Conservation (phyloP, 345 rosid species). For the Euphorbia peplus region DNA sequence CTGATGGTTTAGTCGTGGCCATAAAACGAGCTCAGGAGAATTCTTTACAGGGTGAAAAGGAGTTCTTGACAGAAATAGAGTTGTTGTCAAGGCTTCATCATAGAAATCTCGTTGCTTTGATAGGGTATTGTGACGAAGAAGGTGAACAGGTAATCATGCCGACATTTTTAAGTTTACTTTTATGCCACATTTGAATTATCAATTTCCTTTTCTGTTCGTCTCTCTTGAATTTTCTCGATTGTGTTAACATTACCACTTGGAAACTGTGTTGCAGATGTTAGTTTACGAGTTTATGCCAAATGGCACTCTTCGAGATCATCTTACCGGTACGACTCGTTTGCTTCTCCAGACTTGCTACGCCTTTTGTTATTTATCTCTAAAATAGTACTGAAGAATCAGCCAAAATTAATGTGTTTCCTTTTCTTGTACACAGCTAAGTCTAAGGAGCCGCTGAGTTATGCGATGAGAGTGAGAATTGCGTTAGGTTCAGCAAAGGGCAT, state of each 20-base stretch:
- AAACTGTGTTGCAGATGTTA: constrained; percentile 63
- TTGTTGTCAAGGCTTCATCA: constrained; percentile 89
- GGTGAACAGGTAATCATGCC: constrained; percentile 69
- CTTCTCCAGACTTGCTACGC: background rate
- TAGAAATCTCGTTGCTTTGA: constrained; percentile 83
- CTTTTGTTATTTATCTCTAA: background rate
- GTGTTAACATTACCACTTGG: constrained; percentile 8
- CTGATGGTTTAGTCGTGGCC: constrained; percentile 73
- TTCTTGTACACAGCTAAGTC: constrained; percentile 41
- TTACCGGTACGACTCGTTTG: constrained; percentile 55
- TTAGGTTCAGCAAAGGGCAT: constrained; percentile 85
- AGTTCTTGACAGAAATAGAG: constrained; percentile 90
- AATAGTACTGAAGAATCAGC: background rate
- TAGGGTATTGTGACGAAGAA: constrained; percentile 90
- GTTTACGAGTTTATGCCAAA: constrained; percentile 87
- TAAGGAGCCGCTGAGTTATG: constrained; percentile 55
- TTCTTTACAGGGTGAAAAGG: constrained; percentile 87
- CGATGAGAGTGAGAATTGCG: constrained; percentile 62
- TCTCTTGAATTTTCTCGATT: background rate
- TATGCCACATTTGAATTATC: background rate
- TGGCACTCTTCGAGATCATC: constrained; percentile 84
- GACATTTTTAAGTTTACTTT: background rate
- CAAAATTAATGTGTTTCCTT: background rate
- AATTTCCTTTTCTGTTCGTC: constrained; percentile 2
- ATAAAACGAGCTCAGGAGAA: constrained; percentile 88